These are phyloP conservation scores for Scortechinia acanthostroma DNA, from an alignment of 2,329 filamentous ascomycete genomes.

Conservation along the genomic window DNA sequence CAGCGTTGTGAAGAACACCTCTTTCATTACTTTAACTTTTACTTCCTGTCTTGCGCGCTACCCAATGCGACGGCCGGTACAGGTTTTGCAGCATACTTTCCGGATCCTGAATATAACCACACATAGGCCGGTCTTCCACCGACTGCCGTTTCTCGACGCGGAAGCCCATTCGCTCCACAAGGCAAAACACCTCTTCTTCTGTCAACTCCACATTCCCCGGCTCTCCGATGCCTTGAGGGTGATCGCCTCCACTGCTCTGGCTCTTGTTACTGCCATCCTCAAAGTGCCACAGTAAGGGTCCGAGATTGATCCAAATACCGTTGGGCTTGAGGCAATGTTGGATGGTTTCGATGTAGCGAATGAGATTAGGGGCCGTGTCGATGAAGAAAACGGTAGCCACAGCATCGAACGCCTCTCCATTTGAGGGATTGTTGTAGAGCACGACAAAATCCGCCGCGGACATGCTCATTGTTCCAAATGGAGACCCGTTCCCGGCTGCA, in stretches of 20 bases:
- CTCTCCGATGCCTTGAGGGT: conserved; percentile 69
- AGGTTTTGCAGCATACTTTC: conserved; percentile 79
- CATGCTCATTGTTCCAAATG: conserved; percentile 76
- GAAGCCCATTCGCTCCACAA: conserved; percentile 75
- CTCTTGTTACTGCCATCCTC: conserved; percentile 53
- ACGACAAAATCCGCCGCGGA: conserved; percentile 85
- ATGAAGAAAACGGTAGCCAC: conserved; percentile 92
- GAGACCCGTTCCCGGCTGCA: conserved; percentile 5
- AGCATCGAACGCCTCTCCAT: conserved; percentile 64
- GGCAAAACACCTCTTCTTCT: conserved; percentile 75
- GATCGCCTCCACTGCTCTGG: conserved; percentile 36
- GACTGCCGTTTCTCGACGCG: conserved; percentile 55
- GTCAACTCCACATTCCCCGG: conserved; percentile 85
- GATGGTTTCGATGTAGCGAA: conserved; percentile 83
- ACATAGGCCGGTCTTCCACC: conserved; percentile 51
- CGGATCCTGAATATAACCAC: conserved; percentile 71
- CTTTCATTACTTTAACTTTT: too few relatives aligned
- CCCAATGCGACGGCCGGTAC: conserved; percentile 78
- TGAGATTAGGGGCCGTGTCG: conserved; percentile 88
- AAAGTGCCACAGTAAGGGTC: conserved; percentile 92
- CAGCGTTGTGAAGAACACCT: too few relatives aligned
- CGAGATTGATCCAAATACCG: conserved; percentile 82
- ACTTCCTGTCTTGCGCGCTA: conserved; percentile 63
- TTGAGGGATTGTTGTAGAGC: conserved; percentile 64
- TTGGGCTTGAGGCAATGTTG: conserved; percentile 68